phyloP scores from a whole-genome alignment of 2,329 filamentous ascomycete species.

The Catunica adiposa region DNA sequence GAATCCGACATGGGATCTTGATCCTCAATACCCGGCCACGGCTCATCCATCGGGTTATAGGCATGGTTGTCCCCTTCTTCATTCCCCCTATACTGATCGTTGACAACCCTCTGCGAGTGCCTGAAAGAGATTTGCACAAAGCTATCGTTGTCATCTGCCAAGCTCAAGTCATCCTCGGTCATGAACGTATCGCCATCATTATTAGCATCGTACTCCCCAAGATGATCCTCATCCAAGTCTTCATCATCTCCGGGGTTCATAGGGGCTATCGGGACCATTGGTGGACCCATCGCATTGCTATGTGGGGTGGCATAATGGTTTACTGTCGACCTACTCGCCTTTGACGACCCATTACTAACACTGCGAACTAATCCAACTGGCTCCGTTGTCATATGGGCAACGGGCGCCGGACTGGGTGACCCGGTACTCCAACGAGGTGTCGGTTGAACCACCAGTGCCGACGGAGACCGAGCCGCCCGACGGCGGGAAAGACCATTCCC shows the following conservation, averaged over 20 bases:
- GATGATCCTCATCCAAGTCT: slow-evolving; percentile 21
- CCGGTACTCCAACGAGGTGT: slow-evolving; percentile 38
- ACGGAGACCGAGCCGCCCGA: slow-evolving; percentile 37
- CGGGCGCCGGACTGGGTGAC: slow-evolving; percentile 29
- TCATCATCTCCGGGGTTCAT: slow-evolving; percentile 22
- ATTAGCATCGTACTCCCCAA: slow-evolving; percentile 17
- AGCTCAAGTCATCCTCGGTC: slow-evolving; percentile 21
- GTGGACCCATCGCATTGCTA: slow-evolving; percentile 4
- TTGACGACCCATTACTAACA: slow-evolving; percentile 11
- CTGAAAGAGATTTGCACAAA: slow-evolving; percentile 17
- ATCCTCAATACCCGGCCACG: slow-evolving; percentile 41
- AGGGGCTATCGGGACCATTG: slow-evolving; percentile 7
- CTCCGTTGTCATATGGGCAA: slow-evolving; percentile 19
- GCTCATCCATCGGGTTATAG: slow-evolving; percentile 34
- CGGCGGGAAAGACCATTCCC: not conserved
- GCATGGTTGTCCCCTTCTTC: too few relatives aligned
- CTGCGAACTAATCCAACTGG: slow-evolving; percentile 3
- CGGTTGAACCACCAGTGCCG: slow-evolving; percentile 29
- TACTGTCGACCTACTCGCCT: slow-evolving; percentile 32
- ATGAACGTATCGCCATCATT: slow-evolving; percentile 21
- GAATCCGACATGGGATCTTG: slow-evolving; percentile 29
- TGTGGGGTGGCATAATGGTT: slow-evolving; percentile 62
- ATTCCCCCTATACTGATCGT: not conserved
- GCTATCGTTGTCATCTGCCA: slow-evolving; percentile 19
- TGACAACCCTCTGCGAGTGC: slow-evolving; percentile 14